Evolutionary conservation across 768 basidiomycete genomes (phyloP).

Genomic region (Leccinellum rugosiceps): DNA sequence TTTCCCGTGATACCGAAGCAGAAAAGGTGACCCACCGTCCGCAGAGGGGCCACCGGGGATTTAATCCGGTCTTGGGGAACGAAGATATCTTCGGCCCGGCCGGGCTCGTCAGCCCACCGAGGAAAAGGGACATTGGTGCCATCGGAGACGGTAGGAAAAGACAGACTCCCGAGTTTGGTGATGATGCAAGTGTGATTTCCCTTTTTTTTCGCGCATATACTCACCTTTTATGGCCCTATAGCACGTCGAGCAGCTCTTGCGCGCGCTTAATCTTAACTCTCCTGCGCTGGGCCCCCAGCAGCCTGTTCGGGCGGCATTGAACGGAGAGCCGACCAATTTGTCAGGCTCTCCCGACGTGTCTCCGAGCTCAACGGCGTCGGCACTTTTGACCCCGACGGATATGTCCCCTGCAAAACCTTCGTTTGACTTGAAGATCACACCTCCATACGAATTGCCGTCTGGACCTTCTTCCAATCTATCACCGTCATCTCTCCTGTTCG

Average conservation of each 20-base stretch:
- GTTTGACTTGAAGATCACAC: constrained; percentile 54
- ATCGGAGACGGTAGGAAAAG: constrained; percentile 80
- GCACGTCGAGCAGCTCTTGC: constrained; percentile 80
- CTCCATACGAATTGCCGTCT: constrained; percentile 46
- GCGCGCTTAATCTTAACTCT: constrained; percentile 76
- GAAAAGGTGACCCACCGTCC: constrained; percentile 38
- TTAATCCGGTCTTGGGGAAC: constrained; percentile 29
- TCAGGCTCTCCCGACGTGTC: constrained; percentile 68
- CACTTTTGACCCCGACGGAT: constrained; percentile 72
- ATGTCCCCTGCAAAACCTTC: constrained; percentile 58
- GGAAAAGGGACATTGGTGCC: constrained; percentile 59
- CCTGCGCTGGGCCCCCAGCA: constrained; percentile 52
- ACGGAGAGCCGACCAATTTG: constrained; percentile 35
- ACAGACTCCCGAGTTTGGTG: constrained; percentile 52
- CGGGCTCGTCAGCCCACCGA: constrained; percentile 33
- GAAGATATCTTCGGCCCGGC: constrained; percentile 69
- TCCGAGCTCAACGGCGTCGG: constrained; percentile 67
- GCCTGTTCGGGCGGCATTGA: constrained; percentile 41
- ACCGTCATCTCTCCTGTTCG: constrained; percentile 42
- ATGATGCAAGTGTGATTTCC: constrained; percentile 34
- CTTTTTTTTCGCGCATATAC: constrained; percentile 28
- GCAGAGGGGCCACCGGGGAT: constrained; percentile 25
- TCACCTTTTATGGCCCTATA: constrained; percentile 32
- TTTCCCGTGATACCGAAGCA: constrained; percentile 49
- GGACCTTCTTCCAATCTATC: constrained; percentile 26